Base-by-base conservation (phyloP, 1,284 basidiomycete genomes). In the Cutaneotrichosporon sp. region DNA sequence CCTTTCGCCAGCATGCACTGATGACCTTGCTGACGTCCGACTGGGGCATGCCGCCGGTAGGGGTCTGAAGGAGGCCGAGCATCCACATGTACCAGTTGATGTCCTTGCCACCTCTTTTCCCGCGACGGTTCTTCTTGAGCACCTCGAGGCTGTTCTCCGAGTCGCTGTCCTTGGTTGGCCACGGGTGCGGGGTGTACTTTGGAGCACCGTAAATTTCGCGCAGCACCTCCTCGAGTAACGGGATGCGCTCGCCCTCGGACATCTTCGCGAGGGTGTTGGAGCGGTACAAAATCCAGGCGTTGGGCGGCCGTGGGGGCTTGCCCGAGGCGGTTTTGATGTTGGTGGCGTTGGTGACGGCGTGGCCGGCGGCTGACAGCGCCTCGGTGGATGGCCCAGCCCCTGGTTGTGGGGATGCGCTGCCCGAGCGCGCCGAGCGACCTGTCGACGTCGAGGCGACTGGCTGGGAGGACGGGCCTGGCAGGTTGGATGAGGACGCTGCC, bases 211-310 rank as follows among this genome's bases (percentile, higher is more conserved):
- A 39, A 22, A 59, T 52, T 22, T 55, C 59, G 18, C 23, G 21
- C 15, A 51, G 30, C 20, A 37, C 48, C 23, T 42, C 20, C 17
- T 37, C 50, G 12, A 50, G 40, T 3, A 35, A 22, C 12, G 49
- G 49, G 14, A 36, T 34, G 30, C 37, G 30, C 30, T 57, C 52
- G 12, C 55, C 55, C 5, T 30, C 39, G 5, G 38, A 43, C 15
- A 58, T 41, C 40, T 48, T 50, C 12, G 39, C 30, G 51, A 83
- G 78, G 66, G 81, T 84, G 61, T 84, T 81, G 2, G 85, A 84
- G 39, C 90, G 83, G 70, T 90, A 96, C n/a, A 94, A 65, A 57
- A 96, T 93, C 88, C 89, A 94, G 0, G 90, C 85, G 70, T 94
- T 94, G 15, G 85, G 84, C 2, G 91, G 91, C 0, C 90, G 81